phyloP scores from a whole-genome alignment of 768 basidiomycete genomes.

The Tubosaeta sp. region DNA sequence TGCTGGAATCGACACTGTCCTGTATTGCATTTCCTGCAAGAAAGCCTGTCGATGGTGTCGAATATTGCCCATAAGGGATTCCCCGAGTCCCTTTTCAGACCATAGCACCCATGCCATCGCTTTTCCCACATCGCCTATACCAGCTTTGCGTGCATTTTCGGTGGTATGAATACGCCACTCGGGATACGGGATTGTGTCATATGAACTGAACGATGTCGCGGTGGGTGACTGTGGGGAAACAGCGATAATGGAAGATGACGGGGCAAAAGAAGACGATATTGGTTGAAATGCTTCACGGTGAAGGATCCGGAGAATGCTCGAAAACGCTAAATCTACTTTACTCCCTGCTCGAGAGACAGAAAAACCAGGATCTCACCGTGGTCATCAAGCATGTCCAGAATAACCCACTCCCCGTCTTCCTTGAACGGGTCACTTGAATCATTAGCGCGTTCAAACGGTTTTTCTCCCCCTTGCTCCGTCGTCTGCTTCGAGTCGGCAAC shows the following conservation, averaged over 20 bases:
- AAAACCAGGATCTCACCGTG: constrained; percentile 27
- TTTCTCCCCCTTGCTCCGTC: constrained; percentile 2
- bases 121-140: constrained; percentile 53
- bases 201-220: constrained; percentile 22
- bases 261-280: constrained; percentile 41
- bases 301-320: constrained; percentile 48
- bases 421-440: constrained; percentile 8
- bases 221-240: constrained; percentile 39
- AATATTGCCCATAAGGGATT: constrained; percentile 18
- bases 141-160: constrained; percentile 50
- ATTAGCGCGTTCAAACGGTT: neutral
- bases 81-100: constrained; percentile 24
- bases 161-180: constrained; percentile 59
- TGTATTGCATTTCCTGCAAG: constrained; percentile 23
- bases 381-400: constrained; percentile 49
- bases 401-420: constrained; percentile 44
- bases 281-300: constrained; percentile 39
- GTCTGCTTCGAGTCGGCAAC: constrained; percentile 1
- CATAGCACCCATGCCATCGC: constrained; percentile 48
- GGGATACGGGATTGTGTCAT: constrained; percentile 50
- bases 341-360: neutral
- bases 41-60: constrained; percentile 21
- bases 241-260: constrained; percentile 49
- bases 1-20: neutral
- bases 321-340: constrained; percentile 35